Conservation (phyloP, 2,329 filamentous ascomycete species). For the Cladosporium sp. region DNA sequence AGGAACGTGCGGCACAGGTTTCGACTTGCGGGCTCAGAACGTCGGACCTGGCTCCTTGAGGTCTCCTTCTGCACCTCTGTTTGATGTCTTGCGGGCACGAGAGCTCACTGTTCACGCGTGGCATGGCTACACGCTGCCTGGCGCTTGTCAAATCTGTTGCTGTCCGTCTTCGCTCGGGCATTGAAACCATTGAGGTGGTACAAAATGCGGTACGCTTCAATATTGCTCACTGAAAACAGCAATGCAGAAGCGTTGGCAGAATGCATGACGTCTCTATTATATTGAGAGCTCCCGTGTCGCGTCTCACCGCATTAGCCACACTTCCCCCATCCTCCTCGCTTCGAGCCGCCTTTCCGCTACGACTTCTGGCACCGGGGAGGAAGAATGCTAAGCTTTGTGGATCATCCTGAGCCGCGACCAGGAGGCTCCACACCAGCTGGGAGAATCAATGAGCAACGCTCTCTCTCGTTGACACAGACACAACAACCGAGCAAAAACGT, state of each 20-base stretch:
- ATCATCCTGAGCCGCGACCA: not conserved
- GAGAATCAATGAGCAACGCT: constrained; percentile 5
- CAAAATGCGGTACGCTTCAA: not conserved
- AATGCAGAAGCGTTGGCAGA: not conserved
- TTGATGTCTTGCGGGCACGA: not conserved
- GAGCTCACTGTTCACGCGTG: not conserved
- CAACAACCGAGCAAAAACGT: not conserved
- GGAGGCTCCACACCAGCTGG: not conserved
- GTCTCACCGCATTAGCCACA: constrained; percentile 17
- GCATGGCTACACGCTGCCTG: not conserved
- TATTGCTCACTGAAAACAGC: not conserved
- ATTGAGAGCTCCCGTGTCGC: constrained; percentile 8
- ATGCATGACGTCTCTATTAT: constrained; percentile 19
- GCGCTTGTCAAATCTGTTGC: not conserved
- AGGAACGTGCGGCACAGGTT: not conserved
- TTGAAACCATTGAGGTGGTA: not conserved
- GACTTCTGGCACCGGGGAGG: constrained; percentile 19
- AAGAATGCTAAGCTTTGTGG: constrained; percentile 16
- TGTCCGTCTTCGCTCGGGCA: not conserved
- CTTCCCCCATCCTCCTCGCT: not conserved
- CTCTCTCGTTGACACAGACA: not conserved
- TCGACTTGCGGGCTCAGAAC: not conserved
- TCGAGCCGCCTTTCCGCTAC: not conserved
- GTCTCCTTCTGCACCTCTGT: not conserved
- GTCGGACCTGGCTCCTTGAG: constrained; percentile 3